Base-by-base conservation (phyloP, 441 rosid genomes). In the Pelargonium fulgidum region DNA sequence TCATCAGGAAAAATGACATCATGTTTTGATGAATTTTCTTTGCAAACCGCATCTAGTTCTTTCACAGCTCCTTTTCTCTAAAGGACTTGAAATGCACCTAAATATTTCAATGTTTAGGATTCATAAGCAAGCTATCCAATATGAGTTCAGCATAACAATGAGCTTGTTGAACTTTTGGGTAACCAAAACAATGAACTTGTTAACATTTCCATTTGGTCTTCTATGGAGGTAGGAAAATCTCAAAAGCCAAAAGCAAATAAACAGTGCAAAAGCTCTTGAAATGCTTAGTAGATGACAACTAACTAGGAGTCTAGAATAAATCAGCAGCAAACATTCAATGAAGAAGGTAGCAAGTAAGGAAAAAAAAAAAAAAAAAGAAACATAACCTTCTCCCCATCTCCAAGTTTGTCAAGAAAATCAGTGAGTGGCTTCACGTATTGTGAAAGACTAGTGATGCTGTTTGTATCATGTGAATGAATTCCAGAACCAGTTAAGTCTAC, bases 401-500 rank as follows among this genome's bases (percentile, higher is more conserved):
- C 62, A 72, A 91, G 91, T 64, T 85, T 81, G 75, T 86, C 90
- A 20, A 89, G 85, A 68, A 88, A 80, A 81, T 89, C 87, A 10
- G 85, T 82, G 41, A 93, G 86, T 36, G 98, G 98, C 80, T 88
- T 86, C 78, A 82, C 91, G 76, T 91, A 93, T 77, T 89, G 95
- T 36, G 90, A 81, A 50, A 93, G 87, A 82, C 84, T 83, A 3
- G 85, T 70, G 26, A 93, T 86, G 75, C 79, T 81, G 73, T 93
- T 87, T 39, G 93, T 79, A 70, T 88, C 83, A 1, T 68, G 84
- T 1, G 92, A 91, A 76, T 88, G 87, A 75, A 89, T 82, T 71
- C 98, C 97, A 0, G 95, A 88, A 78, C 98, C 98, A 26, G 93
- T 84, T 77, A 93, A 85, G 76, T 93, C 96, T 69, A 93, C 44